Conservation (phyloP, 2,329 filamentous ascomycete species). For the Colletotrichum coccodes region DNA sequence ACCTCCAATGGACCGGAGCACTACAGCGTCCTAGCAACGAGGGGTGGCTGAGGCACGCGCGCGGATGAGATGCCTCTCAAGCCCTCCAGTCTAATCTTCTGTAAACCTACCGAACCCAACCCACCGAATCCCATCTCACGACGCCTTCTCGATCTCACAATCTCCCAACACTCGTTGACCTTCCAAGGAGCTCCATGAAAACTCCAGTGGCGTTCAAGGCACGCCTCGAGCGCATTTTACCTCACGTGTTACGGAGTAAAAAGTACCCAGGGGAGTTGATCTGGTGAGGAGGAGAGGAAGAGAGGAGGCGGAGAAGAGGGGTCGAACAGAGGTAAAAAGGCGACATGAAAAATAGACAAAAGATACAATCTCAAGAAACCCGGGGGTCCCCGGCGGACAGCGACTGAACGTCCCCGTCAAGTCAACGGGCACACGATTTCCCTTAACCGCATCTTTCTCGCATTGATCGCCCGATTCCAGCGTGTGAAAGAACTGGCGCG, state of each 20-base stretch:
- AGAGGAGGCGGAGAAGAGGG: not conserved
- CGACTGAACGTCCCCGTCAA: constrained; percentile 2
- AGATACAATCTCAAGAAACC: not conserved
- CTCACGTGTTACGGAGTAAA: not conserved
- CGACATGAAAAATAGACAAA: not conserved
- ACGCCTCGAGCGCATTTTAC: not conserved
- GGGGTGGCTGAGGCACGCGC: constrained; percentile 4
- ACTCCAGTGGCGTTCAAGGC: constrained; percentile 5
- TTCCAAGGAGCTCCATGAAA: constrained; percentile 7
- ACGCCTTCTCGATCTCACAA: not conserved
- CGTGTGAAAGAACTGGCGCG: constrained; percentile 11
- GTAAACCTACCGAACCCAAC: not conserved
- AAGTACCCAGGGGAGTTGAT: too few relatives aligned
- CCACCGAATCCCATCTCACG: not conserved
- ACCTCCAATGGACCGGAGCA: not conserved
- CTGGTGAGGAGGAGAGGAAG: not conserved
- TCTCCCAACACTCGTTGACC: not conserved
- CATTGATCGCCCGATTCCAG: constrained; percentile 20
- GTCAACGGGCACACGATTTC: constrained; percentile 9
- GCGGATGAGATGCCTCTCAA: not conserved
- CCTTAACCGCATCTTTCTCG: constrained; percentile 29
- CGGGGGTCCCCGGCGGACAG: constrained; percentile 12
- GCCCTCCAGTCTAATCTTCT: not conserved
- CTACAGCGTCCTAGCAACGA: not conserved
- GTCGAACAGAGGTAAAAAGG: not conserved